Evolutionary conservation across 257 asterid genomes (phyloP).

Genomic region (Schizonepeta tenuifolia): DNA sequence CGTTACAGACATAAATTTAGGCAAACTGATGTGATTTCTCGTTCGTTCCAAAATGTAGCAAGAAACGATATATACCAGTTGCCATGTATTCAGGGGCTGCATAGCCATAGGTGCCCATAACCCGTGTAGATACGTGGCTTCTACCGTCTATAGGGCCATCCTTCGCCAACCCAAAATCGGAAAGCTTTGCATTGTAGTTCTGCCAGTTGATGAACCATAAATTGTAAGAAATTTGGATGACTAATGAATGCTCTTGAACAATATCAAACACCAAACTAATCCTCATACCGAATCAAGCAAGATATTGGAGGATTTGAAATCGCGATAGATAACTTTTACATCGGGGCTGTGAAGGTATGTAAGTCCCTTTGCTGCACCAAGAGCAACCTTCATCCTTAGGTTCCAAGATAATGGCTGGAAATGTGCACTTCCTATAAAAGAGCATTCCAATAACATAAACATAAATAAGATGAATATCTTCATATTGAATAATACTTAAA

Average conservation of each 20-base stretch:
- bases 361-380: conserved; percentile 32
- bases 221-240: not conserved
- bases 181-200: conserved; percentile 40
- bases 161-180: conserved; percentile 40
- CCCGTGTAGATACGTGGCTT: conserved; percentile 38
- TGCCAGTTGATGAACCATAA: conserved; percentile 16
- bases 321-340: conserved; percentile 32
- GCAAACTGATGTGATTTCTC: too few species aligned
- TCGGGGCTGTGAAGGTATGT: conserved; percentile 34
- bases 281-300: conserved; percentile 30
- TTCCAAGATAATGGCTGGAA: conserved; percentile 37
- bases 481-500: not conserved
- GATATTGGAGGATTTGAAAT: conserved; percentile 37
- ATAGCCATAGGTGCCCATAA: conserved; percentile 39
- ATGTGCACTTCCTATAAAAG: conserved; percentile 15
- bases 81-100: conserved; percentile 39
- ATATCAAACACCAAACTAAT: not conserved
- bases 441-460: not conserved
- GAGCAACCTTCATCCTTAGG: conserved; percentile 32
- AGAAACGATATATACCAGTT: conserved; percentile 22
- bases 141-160: conserved; percentile 36
- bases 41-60: not conserved
- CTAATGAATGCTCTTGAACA: not conserved
- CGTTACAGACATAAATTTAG: too few species aligned
- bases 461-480: not conserved